Base-by-base conservation (phyloP, 768 basidiomycete genomes). In the Psilocybe sp. region DNA sequence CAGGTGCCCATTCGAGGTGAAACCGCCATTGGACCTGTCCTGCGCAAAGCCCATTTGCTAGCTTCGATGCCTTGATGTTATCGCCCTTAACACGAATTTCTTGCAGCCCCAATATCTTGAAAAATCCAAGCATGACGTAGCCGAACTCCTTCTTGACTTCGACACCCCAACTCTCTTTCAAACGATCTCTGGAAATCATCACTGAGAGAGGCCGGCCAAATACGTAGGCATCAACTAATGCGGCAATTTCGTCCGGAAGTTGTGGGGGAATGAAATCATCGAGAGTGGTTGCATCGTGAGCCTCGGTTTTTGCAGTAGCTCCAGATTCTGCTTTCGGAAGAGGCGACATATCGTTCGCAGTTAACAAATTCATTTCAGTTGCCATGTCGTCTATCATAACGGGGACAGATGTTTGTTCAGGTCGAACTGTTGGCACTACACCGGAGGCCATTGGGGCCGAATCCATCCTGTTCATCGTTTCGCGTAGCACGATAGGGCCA, bases 91-190 rank as follows among this genome's bases (percentile, higher is more conserved):
- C 16, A 16, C 14, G 32, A 6, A 59, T 18, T 4, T 73, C 80
- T 59, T 64, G 63, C 5, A 79, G 56, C 11, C 64, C 60, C 13
- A 71, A 61, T 47, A 82, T 56, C 31, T 65, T 67, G 54, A 78
- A 81, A 37, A 71, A 72, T 0, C 81, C 81, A 60, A 82, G 61
- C 55, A 73, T 74, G 36, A 59, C 61, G 54, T 69, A 77, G 12
- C 60, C 68, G 49, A 67, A 72, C 47, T 77, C 77, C 5, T 56
- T 38, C 10, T 71, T 62, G 1, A 76, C 58, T 0, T 56, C 49
- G n/a, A 67, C 47, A 8, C 51, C 47, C 68, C 69, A 73, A 15
- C 58, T 52, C 0, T 58, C 34, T 15, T 40, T 33, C 5, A 69
- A 45, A 13, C 64, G 64, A n/a, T 57, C 51, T 2, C 53, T 65